phyloP scores from a whole-genome alignment of 768 basidiomycete species.

The Lactarius evosmus region DNA sequence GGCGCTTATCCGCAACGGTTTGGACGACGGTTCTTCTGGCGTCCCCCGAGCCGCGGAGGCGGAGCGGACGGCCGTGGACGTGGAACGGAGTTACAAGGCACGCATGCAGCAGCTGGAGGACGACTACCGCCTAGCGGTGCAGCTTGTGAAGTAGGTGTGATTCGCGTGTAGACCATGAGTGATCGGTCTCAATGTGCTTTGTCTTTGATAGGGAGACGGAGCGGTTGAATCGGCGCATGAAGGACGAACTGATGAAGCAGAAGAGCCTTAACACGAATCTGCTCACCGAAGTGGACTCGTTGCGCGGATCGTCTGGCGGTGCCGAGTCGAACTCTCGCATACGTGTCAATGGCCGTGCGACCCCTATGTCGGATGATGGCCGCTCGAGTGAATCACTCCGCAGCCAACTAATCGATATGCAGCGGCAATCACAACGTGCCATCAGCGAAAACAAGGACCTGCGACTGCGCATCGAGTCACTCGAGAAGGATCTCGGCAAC shows the following conservation, averaged over 20 bases:
- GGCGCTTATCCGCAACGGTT: constrained; percentile 36
- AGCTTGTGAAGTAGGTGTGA: constrained; percentile 86
- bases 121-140: constrained; percentile 94
- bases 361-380: constrained; percentile 73
- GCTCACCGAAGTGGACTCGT: constrained; percentile 76
- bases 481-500: constrained; percentile 72
- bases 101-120: constrained; percentile 88
- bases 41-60: constrained; percentile 57
- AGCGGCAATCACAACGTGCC: constrained; percentile 70
- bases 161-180: constrained; percentile 23
- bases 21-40: constrained; percentile 30
- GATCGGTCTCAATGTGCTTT: constrained; percentile 25
- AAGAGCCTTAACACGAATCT: constrained; percentile 76
- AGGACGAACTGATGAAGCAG: constrained; percentile 91
- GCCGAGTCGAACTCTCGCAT: constrained; percentile 49
- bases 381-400: constrained; percentile 54
- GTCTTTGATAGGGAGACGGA: constrained; percentile 76
- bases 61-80: constrained; percentile 78
- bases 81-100: constrained; percentile 71
- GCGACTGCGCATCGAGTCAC: constrained; percentile 62
- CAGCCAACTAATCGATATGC: constrained; percentile 69
- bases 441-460: constrained; percentile 74
- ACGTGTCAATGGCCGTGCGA: constrained; percentile 68
- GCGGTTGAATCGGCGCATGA: constrained; percentile 96
- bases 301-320: constrained; percentile 55